A percentile compares a stretch with the other conserved stretches of the same genome.
phyloP scores from a whole-genome alignment of 78 protist species.

The Goniomonas avonlea region DNA sequence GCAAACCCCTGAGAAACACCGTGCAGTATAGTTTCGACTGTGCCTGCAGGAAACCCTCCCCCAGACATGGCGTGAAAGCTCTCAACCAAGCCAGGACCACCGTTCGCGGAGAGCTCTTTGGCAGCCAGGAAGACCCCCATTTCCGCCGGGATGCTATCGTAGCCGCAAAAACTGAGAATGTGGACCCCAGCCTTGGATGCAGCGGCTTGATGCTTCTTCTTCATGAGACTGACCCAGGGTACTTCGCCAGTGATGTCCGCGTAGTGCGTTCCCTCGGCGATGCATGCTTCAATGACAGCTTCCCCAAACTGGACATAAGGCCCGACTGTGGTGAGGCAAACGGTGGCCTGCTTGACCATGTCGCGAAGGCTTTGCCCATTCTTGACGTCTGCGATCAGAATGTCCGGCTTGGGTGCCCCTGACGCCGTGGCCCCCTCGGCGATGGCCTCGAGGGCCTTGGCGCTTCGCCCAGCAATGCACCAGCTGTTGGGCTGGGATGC shows the following conservation, averaged over 20 bases:
- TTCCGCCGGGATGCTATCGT: slow-evolving; percentile 41
- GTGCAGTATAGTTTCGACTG: slow-evolving; percentile 4
- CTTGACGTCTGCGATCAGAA: too few relatives aligned
- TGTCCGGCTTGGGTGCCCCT: too few relatives aligned
- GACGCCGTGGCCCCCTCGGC: too few relatives aligned
- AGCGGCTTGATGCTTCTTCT: neutral
- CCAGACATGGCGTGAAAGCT: neutral
- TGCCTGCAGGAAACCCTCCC: slow-evolving; percentile 15
- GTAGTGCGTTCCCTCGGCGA: slow-evolving; percentile 33
- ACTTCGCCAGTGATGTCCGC: slow-evolving; percentile 43
- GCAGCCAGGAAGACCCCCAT: neutral
- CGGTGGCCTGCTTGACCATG: too few relatives aligned
- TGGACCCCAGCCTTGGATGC: slow-evolving; percentile 4
- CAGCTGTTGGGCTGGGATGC: too few relatives aligned
- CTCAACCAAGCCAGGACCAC: neutral
- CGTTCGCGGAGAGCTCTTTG: neutral
- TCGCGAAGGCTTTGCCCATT: too few relatives aligned
- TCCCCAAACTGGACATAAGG: too few relatives aligned
- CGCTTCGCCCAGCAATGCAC: too few relatives aligned
- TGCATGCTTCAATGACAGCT: too few relatives aligned
- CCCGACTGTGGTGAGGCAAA: too few relatives aligned
- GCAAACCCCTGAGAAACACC: too few relatives aligned
- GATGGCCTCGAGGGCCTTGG: too few relatives aligned
- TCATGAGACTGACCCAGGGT: neutral
- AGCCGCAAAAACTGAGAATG: slow-evolving; percentile 23